phyloP scores from a whole-genome alignment of 768 basidiomycete species.

The Pulveroboletus sp. region DNA sequence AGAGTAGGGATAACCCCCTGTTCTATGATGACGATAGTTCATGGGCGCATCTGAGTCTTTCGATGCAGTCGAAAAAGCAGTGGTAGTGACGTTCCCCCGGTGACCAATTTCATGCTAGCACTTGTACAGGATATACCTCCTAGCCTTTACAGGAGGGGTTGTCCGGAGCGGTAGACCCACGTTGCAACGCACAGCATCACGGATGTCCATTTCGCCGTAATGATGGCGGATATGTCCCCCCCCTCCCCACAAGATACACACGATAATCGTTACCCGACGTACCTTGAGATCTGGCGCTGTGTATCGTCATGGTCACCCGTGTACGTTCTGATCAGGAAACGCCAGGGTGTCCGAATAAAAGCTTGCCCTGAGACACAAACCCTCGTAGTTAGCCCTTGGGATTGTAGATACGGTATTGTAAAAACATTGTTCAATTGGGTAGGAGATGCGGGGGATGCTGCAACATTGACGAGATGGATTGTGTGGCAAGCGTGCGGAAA shows the following conservation, averaged over 20 bases:
- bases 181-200: too few relatives aligned
- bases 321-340: constrained; percentile 10
- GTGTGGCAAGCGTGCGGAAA: constrained; percentile 27
- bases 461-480: constrained; percentile 40
- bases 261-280: too few relatives aligned
- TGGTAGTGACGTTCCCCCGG: too few relatives aligned
- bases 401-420: constrained; percentile 32
- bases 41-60: background rate
- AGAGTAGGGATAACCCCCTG: constrained; percentile 39
- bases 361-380: constrained; percentile 12
- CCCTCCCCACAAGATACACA: too few relatives aligned
- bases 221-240: too few relatives aligned
- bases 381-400: constrained; percentile 28
- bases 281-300: constrained; percentile 5
- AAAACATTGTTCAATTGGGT: constrained; percentile 38
- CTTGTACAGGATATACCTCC: too few relatives aligned
- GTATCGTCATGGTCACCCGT: constrained; percentile 11
- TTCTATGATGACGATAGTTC: constrained; percentile 9
- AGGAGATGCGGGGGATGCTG: constrained; percentile 38
- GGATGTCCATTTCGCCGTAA: too few relatives aligned
- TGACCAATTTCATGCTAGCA: too few relatives aligned
- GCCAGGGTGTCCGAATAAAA: constrained; percentile 2
- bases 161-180: too few relatives aligned
- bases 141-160: too few relatives aligned
- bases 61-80: background rate